Conservation (phyloP, 306 rosid species). For the Clitoria ternatea region DNA sequence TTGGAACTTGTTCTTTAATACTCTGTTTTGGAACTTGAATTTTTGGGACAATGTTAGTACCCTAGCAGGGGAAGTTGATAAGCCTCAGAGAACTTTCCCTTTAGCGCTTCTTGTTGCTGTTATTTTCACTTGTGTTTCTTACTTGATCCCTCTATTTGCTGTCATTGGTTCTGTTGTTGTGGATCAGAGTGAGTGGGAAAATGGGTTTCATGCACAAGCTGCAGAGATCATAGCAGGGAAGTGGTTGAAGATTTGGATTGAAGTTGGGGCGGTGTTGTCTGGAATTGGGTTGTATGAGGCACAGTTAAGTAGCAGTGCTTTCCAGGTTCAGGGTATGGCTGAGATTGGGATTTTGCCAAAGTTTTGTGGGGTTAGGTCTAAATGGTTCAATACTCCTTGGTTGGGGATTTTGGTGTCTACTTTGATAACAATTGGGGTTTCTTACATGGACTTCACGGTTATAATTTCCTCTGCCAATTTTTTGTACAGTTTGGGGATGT, state of each 20-base stretch:
- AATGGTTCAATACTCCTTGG: slow-evolving; percentile 60
- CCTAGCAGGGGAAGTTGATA: slow-evolving; percentile 35
- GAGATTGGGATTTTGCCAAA: slow-evolving; percentile 51
- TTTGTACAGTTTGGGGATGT: slow-evolving; percentile 57
- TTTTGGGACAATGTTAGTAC: slow-evolving; percentile 43
- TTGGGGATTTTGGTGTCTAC: slow-evolving; percentile 51
- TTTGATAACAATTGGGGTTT: slow-evolving; percentile 30
- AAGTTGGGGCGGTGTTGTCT: slow-evolving; percentile 55
- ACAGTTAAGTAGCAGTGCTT: slow-evolving; percentile 59
- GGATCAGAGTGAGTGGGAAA: slow-evolving; percentile 32
- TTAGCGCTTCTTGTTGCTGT: slow-evolving; percentile 26
- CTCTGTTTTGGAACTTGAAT: slow-evolving; percentile 36
- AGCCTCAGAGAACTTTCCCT: slow-evolving; percentile 32
- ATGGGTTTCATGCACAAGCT: slow-evolving; percentile 44
- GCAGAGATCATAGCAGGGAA: slow-evolving; percentile 58
- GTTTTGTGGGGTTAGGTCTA: slow-evolving; percentile 32
- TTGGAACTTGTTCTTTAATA: slow-evolving; percentile 36
- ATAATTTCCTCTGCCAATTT: slow-evolving; percentile 42
- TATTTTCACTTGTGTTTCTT: slow-evolving; percentile 37
- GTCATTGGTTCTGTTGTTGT: slow-evolving; percentile 30
- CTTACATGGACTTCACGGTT: slow-evolving; percentile 37
- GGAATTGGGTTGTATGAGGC: slow-evolving; percentile 61
- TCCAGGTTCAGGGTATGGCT: slow-evolving; percentile 63
- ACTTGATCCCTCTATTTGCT: slow-evolving; percentile 34
- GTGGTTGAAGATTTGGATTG: slow-evolving; percentile 44